Evolutionary conservation across 1,284 basidiomycete species (phyloP).

Genomic region (Volvariella volvacea): DNA sequence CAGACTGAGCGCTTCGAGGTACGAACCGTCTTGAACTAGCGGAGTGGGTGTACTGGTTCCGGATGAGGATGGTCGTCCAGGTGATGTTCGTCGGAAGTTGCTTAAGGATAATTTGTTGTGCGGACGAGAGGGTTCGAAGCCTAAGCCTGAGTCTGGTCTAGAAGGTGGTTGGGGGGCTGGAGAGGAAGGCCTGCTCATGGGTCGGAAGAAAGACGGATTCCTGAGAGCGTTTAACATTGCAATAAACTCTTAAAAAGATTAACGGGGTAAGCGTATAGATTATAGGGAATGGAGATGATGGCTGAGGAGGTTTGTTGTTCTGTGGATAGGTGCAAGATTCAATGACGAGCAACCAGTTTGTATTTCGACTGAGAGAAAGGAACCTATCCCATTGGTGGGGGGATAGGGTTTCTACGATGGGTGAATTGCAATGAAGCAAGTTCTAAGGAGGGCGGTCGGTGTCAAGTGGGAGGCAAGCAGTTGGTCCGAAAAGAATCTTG

Average conservation of each 20-base stretch:
- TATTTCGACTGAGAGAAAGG: slow-evolving; percentile 14
- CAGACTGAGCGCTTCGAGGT: slow-evolving; percentile 66
- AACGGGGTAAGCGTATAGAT: slow-evolving; percentile 4
- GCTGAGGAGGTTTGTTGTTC: slow-evolving; percentile 20
- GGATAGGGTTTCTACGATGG: slow-evolving; percentile 16
- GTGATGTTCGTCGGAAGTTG: slow-evolving; percentile 45
- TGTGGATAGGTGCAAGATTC: slow-evolving; percentile 1
- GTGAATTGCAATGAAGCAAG: slow-evolving; percentile 12
- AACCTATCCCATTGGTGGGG: slow-evolving; percentile 59
- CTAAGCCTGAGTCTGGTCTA: slow-evolving; percentile 31
- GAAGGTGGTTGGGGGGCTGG: slow-evolving; percentile 34
- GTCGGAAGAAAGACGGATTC: slow-evolving; percentile 59
- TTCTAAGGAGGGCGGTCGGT: slow-evolving; percentile 73
- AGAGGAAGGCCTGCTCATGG: slow-evolving; percentile 55
- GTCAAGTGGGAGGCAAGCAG: slow-evolving; percentile 54
- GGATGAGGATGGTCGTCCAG: slow-evolving; percentile 28
- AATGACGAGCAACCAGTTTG: slow-evolving; percentile 10
- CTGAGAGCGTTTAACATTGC: slow-evolving; percentile 57
- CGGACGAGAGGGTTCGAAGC: slow-evolving; percentile 41
- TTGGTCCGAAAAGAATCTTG: slow-evolving; percentile 58
- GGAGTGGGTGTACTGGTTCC: slow-evolving; percentile 32
- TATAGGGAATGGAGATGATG: slow-evolving; percentile 3
- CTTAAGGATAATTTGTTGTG: slow-evolving; percentile 52
- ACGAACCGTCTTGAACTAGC: slow-evolving; percentile 69
- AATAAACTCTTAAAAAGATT: slow-evolving; percentile 8